Base-by-base conservation (phyloP, 768 basidiomycete genomes). In the Podaxis pistillaris region DNA sequence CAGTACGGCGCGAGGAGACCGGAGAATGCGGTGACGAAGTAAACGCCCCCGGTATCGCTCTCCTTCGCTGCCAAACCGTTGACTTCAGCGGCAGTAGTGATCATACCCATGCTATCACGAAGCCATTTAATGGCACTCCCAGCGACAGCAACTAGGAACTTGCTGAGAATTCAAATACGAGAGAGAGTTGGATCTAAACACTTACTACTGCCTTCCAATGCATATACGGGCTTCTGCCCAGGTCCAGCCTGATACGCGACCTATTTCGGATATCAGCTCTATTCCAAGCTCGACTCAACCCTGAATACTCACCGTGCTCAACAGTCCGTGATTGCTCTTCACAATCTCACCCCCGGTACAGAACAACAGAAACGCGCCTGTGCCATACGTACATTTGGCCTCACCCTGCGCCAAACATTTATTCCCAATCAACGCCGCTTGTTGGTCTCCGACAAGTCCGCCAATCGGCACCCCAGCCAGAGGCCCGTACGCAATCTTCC, bases 301-400 rank as follows among this genome's bases (percentile, higher is more conserved):
- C 58, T 13, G 36, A n/a, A 51, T 6, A 71, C 80, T 66, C 66
- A 92, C 93, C 1, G 97, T 98, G 67, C 90, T 94, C 69, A 99
- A 76, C 62, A 99, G 75, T 3, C 96, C 97, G 69, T 97, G 90
- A 30, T 75, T 79, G 68, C 94, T 96, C 72, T 89, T 81, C 24
- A 98, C 90, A 44, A 94, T 88, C 28, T 96, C 89, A 22, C 78
- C 78, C 2, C 96, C 97, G 0, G 97, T 98, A 77, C 92, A 93
- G 82, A 97, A 98, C 30, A 99, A 78, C 66, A 98, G 79, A 81
- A 99, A 99, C 40, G 94, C 94, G 33, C 97, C 96, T 1, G 96
- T 98, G 26, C 96, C 96, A 68, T 96, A 99, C 3, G 97, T 99
- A 75, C 95, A 97, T 76, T 99, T 99, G 2, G 96, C 96, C 73